Base-by-base conservation (phyloP, 2,329 filamentous ascomycete species). In the Septoria petroselini region DNA sequence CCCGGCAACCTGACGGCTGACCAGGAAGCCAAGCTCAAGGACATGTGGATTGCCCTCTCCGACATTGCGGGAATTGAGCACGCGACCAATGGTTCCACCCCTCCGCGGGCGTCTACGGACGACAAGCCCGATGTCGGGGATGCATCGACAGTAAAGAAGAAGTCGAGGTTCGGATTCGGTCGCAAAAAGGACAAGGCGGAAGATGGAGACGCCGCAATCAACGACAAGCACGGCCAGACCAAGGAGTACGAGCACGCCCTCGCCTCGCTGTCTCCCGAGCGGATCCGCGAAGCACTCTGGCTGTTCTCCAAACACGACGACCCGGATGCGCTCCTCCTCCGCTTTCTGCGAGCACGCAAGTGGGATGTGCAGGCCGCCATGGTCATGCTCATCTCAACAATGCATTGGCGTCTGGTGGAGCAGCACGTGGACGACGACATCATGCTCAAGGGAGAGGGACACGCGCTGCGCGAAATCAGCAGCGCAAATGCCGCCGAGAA, bases 361-460 rank as follows among this genome's bases (percentile, higher is more conserved):
- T 98, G 93, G 93, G 89, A 98, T 65, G 83, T 95, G 14, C 85
- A 95, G 43, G 90, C 89, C 67, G 93, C 93, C 3, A 77, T 97
- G 19, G 80, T 95, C 58, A 98, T 98, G 93, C 74, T 96, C 68
- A 80, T 98, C 35, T 89, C 89, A 2, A 95, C 93, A 0, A 88
- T 97, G 80, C 86, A 88, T 68, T 98, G 93, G 93, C 83, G 93
- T 58, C 73, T 83, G 49, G 76, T 79, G 30, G 88, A 95, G 52
- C 85, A 93, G 77, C 83, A 88, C 61, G 88, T 97, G 15, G 93
- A 98, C 65, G 84, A 88, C 51, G 88, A 95, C 60, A 85, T 98
- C 61, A 87, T 95, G 79, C 72, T 72, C 55, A 81, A 82, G 30
- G 90, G 89, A 35, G 90, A 95, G 66, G 79, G 77, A 21, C 76